phyloP scores from a whole-genome alignment of 306 rosid genomes.

The Vicia faba region DNA sequence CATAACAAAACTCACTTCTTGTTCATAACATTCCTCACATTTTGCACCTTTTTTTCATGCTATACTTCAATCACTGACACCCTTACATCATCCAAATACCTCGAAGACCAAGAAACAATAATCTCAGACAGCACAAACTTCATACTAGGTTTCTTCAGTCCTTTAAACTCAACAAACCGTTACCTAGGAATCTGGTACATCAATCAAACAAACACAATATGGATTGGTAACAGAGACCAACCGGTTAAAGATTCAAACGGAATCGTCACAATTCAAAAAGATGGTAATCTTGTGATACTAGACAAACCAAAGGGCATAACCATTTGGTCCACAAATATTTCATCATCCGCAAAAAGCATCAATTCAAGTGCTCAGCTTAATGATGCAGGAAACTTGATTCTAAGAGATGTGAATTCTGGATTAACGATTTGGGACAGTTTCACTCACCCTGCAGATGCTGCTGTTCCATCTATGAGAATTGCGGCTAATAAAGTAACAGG shows the following conservation, averaged over 20 bases:
- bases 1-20: neutral
- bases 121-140: slow-evolving; percentile 38
- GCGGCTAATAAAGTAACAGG: slow-evolving; percentile 9
- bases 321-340: slow-evolving; percentile 49
- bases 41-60: slow-evolving; percentile 11
- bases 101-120: slow-evolving; percentile 36
- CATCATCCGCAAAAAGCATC: neutral
- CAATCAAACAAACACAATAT: slow-evolving; percentile 12
- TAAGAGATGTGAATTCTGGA: slow-evolving; percentile 19
- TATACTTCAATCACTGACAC: slow-evolving; percentile 18
- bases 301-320: slow-evolving; percentile 27
- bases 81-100: slow-evolving; percentile 21
- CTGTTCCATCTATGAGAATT: slow-evolving; percentile 34
- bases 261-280: slow-evolving; percentile 23
- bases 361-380: slow-evolving; percentile 34
- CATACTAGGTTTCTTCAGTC: slow-evolving; percentile 42
- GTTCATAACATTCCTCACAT: neutral
- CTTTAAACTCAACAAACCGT: slow-evolving; percentile 36
- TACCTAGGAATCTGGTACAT: slow-evolving; percentile 41
- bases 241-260: slow-evolving; percentile 42
- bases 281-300: slow-evolving; percentile 41
- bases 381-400: slow-evolving; percentile 33
- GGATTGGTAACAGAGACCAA: slow-evolving; percentile 46
- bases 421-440: slow-evolving; percentile 38
- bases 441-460: slow-evolving; percentile 29